Percentiles rank a stretch among this genome's conserved stretches.
Conservation (phyloP, 2,329 filamentous ascomycete species). For the Emydomyces testavorans region DNA sequence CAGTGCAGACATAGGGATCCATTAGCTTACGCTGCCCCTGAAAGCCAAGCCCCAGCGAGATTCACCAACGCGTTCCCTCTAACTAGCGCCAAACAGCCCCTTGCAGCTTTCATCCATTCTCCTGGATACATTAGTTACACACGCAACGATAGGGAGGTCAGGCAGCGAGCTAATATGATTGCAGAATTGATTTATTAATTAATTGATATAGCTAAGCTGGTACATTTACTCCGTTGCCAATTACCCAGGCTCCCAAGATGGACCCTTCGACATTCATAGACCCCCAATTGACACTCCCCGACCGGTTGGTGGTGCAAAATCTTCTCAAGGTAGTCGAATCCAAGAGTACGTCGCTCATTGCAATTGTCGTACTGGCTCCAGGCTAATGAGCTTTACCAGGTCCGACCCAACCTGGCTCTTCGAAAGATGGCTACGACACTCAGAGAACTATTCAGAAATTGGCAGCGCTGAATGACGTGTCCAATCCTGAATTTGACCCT, state of each 20-base stretch:
- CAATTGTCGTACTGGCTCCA: no score
- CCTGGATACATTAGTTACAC: no score
- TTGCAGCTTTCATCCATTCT: no score
- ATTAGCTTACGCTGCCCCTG: neutral
- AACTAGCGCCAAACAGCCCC: no score
- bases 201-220: neutral
- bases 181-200: neutral
- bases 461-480: slow-evolving; percentile 41
- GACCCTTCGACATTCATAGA: neutral
- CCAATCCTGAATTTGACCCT: slow-evolving; percentile 41
- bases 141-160: no score
- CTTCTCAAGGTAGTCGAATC: neutral
- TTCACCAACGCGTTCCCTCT: neutral
- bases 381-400: neutral
- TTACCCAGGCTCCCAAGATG: neutral
- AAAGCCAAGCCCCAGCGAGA: neutral
- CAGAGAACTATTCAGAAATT: slow-evolving; percentile 37
- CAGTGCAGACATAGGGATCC: no score
- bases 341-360: neutral
- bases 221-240: neutral
- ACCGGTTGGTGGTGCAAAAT: neutral
- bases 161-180: no score
- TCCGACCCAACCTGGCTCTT: neutral
- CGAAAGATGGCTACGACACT: neutral
- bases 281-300: neutral